Evolutionary conservation across 139 green algal species (phyloP).

Genomic region (Haematococcus lacustris): DNA sequence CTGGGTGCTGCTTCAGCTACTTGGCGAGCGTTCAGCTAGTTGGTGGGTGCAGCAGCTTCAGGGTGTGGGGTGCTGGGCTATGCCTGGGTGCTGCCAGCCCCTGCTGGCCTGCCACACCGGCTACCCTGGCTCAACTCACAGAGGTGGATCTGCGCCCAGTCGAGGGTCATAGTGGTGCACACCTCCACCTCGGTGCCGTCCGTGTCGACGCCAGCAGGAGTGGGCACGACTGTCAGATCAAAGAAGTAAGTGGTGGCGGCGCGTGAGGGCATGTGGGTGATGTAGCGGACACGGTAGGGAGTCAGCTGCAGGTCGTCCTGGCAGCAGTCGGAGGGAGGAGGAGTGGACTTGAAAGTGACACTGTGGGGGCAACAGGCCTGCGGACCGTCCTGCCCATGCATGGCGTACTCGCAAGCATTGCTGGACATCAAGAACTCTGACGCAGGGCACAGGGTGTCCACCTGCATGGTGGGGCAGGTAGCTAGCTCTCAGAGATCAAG

Average conservation of each 20-base stretch:
- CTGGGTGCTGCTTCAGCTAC: too few relatives aligned
- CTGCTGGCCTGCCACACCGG: not conserved
- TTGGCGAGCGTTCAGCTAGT: too few relatives aligned
- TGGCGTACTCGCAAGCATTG: constrained; percentile 30
- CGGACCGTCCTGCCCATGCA: constrained; percentile 24
- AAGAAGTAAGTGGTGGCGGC: constrained; percentile 11
- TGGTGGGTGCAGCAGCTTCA: too few relatives aligned
- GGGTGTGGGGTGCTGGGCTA: not conserved
- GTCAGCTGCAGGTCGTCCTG: constrained; percentile 24
- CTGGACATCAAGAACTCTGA: constrained; percentile 20
- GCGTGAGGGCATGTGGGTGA: not conserved
- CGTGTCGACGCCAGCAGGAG: constrained; percentile 1
- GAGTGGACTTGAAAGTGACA: constrained; percentile 9
- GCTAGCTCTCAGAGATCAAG: not conserved
- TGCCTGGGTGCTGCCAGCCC: not conserved
- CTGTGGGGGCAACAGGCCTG: constrained; percentile 35
- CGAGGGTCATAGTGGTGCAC: constrained; percentile 32
- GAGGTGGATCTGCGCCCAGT: constrained; percentile 25
- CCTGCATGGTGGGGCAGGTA: too few relatives aligned
- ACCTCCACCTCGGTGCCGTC: constrained; percentile 7
- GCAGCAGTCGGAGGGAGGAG: constrained; percentile 26
- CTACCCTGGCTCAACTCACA: constrained; percentile 16
- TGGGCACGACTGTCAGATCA: constrained; percentile 8
- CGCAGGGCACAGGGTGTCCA: constrained; percentile 16
- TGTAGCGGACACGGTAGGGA: constrained; percentile 27